Evolutionary conservation across 2,329 filamentous ascomycete species (phyloP).

Genomic region (Botrytis sinoallii): DNA sequence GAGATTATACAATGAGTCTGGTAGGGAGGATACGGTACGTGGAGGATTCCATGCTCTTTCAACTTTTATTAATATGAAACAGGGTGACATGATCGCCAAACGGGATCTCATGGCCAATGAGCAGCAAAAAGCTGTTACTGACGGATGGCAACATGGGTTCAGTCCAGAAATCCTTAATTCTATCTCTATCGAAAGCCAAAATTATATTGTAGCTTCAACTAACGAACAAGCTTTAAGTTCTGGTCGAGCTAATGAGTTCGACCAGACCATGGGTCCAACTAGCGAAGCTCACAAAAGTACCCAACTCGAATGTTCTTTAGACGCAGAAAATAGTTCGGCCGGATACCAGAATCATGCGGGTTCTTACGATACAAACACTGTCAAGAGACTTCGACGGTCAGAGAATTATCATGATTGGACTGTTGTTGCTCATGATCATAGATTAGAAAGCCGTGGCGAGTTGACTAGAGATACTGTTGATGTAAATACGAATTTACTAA

Average conservation of each 20-base stretch:
- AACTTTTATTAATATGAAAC: background rate
- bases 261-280: background rate
- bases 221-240: background rate
- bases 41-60: background rate
- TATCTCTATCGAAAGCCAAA: background rate
- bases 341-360: background rate
- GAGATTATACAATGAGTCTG: background rate
- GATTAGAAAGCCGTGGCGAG: background rate
- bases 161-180: background rate
- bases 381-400: background rate
- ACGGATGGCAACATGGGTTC: background rate
- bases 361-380: background rate
- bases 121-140: background rate
- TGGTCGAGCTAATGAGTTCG: background rate
- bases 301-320: too few relatives aligned
- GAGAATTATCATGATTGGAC: background rate
- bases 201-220: background rate
- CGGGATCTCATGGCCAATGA: background rate
- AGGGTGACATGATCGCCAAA: background rate
- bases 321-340: too few relatives aligned
- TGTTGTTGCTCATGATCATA: background rate
- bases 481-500: background rate
- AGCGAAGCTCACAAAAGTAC: background rate
- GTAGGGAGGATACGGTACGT: background rate
- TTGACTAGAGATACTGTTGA: background rate